Evolutionary conservation across 805 yeast genomes (phyloP).

Genomic region (Lipomyces sp.): DNA sequence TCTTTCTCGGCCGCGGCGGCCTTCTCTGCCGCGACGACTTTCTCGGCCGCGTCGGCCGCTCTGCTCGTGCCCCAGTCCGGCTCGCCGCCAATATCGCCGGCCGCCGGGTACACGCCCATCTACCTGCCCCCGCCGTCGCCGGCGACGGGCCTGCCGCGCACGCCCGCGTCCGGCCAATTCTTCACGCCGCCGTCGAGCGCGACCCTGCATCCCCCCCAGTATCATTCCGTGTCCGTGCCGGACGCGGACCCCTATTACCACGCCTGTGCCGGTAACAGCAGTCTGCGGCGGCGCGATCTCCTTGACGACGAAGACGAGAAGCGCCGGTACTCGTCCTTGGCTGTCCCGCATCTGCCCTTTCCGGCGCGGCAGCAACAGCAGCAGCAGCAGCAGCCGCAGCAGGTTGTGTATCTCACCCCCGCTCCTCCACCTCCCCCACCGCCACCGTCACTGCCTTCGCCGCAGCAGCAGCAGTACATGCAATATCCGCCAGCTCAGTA

Average conservation of each 20-base stretch:
- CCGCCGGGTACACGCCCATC: background rate
- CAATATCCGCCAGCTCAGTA: background rate
- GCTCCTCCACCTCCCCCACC: background rate
- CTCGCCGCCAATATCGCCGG: conserved; percentile 15
- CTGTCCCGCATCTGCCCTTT: too few species aligned
- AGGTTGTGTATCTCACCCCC: background rate
- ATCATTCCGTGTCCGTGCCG: background rate
- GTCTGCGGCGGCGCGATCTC: too few species aligned
- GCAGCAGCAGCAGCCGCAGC: background rate
- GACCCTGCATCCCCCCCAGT: too few species aligned
- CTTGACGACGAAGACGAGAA: too few species aligned
- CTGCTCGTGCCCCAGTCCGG: conserved; percentile 1
- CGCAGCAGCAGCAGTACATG: background rate
- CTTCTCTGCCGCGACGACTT: too few species aligned
- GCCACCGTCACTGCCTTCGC: background rate
- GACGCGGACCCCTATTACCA: background rate
- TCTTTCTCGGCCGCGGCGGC: too few species aligned
- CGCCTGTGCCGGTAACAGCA: background rate
- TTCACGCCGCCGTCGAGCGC: too few species aligned
- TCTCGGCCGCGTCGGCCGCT: too few species aligned
- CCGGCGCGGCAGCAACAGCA: background rate
- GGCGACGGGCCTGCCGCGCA: conserved; percentile 3
- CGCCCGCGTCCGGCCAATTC: background rate
- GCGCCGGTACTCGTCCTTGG: too few species aligned
- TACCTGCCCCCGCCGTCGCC: background rate